Percentiles rank a stretch among this genome's conserved stretches.
phyloP scores from a whole-genome alignment of 805 yeast genomes.

The Yarrowia deformans region DNA sequence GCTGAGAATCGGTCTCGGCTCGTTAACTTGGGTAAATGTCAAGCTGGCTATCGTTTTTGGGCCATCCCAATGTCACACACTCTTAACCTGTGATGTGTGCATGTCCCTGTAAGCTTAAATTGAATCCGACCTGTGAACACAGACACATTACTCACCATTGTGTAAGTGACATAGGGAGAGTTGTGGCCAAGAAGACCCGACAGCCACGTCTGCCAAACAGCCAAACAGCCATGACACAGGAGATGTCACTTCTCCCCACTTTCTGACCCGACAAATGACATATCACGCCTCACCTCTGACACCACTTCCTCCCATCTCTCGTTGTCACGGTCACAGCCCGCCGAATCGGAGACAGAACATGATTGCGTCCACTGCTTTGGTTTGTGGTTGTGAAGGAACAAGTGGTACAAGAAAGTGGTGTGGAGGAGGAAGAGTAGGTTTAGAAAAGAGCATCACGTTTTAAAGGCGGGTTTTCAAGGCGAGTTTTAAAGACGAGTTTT shows the following conservation, averaged over 20 bases:
- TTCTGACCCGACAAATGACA: no score
- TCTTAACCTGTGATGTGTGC: not conserved
- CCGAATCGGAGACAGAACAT: conserved; percentile 12
- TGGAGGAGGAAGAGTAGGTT: conserved; percentile 4
- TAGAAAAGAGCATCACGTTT: not conserved
- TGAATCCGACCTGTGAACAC: not conserved
- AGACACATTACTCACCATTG: not conserved
- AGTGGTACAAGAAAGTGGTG: not conserved
- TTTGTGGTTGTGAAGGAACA: not conserved
- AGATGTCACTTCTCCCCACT: no score
- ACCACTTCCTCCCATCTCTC: not conserved
- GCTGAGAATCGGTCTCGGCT: no score
- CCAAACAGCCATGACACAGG: no score
- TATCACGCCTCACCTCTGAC: no score
- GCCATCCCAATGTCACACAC: not conserved
- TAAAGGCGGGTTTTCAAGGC: not conserved
- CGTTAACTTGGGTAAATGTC: no score
- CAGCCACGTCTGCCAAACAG: no score
- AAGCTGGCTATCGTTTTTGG: no score
- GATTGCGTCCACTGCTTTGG: conserved; percentile 12
- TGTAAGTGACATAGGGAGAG: no score
- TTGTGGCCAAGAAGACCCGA: no score
- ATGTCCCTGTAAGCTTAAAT: not conserved
- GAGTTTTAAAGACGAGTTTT: not conserved
- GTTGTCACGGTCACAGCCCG: not conserved